Evolutionary conservation across 2,329 filamentous ascomycete species (phyloP), one percentile per base, ranked within the genome.

Genomic region (Cordyceps pruinosa): DNA sequence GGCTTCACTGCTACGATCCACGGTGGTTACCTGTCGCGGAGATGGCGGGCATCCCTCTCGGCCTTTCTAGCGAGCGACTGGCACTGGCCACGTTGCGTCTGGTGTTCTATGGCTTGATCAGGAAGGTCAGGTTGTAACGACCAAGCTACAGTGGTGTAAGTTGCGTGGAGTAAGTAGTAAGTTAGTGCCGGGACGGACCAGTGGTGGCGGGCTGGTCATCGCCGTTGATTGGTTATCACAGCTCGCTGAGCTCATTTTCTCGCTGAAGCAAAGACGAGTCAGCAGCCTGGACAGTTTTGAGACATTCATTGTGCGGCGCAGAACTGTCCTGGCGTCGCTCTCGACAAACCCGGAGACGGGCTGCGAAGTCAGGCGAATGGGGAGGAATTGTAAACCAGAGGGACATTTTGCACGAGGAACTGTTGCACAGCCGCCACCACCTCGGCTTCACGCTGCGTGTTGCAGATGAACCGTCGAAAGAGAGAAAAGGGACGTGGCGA

Each of bases 21-120:
- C 28, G 39, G n/a, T n/a, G n/a, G n/a, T n/a, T n/a, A n/a, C n/a
- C n/a, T n/a, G n/a, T n/a, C n/a, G n/a, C n/a, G n/a, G 44, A 46
- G n/a, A 25, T 54, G 41, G 30, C 8, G 41, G 42, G 32, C 19
- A 12, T 30, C 32, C 21, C 3, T 44, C 9, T 34, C 37, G n/a
- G 23, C 35, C 23, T 28, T 41, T 28, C 13, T n/a, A 21, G 39
- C 41, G 44, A 13, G 19, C n/a, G 45, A 30, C 21, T 48, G 26
- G 52, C 35, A 56, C 19, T 48, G 53, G 45, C 45, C 53, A 56
- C 53, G 53, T 56, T 56, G 53, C 53, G 44, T 56, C 53, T 32
- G 52, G 23, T n/a, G n/a, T n/a, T 25, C n/a, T 41, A 41, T 47
- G 53, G 45, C 53, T 42, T 34, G 26, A 56, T 41, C n/a, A n/a